Evolutionary conservation across 306 rosid genomes (phyloP), one percentile per base, ranked within the genome.

Genomic region (Styphnolobium japonicum): DNA sequence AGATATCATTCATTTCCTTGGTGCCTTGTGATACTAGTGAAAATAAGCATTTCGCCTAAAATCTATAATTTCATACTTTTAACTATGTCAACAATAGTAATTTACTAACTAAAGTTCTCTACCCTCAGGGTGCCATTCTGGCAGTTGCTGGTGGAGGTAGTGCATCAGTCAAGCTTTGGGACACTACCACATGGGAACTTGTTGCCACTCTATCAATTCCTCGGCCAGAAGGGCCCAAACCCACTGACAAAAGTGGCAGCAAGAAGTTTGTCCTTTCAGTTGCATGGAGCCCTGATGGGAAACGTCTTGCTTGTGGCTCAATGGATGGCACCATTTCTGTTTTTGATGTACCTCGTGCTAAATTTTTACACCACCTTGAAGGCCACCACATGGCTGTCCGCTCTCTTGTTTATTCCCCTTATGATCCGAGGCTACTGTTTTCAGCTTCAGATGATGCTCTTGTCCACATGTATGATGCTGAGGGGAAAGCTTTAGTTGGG

Each of bases 101-200:
- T 77, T 72, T 56, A 46, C 64, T 62, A 67, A 18, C 62, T 33
- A 43, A 71, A 23, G 37, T 56, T 72, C 61, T 53, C 21, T 11
- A 11, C 58, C 25, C 36, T 63, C 92, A 96, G 99, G 99, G 99
- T 71, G 64, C 96, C 52, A 81, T 92, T 84, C 87, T 93, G 83
- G 99, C 99, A n/a, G 99, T 88, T 73, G 99, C 99, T 37, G 98
- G 99, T 10, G 99, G 99, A 74, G 92, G 97, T 43, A 96, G 99
- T 70, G 98, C 97, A 29, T 96, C 99, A 0, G 88, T 96, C 73
- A 96, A 93, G 84, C 89, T 96, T 37, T 96, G 99, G 99, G 98
- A 93, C 85, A 96, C 99, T 9, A 79, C 78, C 81, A 79, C 99
- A 3, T 96, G 99, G 99, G 80, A 84, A 46, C 78, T 85, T 71